phyloP scores from a whole-genome alignment of 257 asterid species.

The Nicotiana paniculata region DNA sequence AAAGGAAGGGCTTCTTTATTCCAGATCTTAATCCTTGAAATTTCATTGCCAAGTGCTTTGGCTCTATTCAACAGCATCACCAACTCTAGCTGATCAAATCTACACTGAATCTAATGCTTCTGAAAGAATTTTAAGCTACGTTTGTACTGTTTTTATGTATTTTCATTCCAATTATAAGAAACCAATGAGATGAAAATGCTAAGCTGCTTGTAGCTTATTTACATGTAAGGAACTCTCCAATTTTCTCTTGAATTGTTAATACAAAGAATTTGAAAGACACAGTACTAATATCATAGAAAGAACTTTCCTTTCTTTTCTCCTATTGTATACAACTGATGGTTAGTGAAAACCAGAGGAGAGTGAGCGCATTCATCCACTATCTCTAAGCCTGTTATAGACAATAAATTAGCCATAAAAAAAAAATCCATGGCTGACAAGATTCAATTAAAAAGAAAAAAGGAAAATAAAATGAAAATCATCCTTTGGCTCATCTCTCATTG shows the following conservation, averaged over 20 bases:
- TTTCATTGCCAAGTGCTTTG: not conserved
- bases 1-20: not conserved
- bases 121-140: not conserved
- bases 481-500: constrained; percentile 10
- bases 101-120: not conserved
- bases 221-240: not conserved
- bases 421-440: not conserved
- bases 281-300: not conserved
- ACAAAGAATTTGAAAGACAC: not conserved
- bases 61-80: not conserved
- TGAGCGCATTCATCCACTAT: constrained; percentile 10
- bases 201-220: not conserved
- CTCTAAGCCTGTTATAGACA: constrained; percentile 5
- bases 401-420: not conserved
- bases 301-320: constrained; percentile 8
- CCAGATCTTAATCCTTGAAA: not conserved
- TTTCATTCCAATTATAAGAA: not conserved
- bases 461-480: constrained; percentile 6
- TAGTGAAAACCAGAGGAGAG: constrained; percentile 3
- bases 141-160: not conserved
- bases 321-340: not conserved
- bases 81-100: not conserved
- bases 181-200: not conserved
- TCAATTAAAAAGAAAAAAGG: not conserved
- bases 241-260: not conserved